Conservation (phyloP, 1,139 yeast species). For the Diutina scorzettiae region DNA sequence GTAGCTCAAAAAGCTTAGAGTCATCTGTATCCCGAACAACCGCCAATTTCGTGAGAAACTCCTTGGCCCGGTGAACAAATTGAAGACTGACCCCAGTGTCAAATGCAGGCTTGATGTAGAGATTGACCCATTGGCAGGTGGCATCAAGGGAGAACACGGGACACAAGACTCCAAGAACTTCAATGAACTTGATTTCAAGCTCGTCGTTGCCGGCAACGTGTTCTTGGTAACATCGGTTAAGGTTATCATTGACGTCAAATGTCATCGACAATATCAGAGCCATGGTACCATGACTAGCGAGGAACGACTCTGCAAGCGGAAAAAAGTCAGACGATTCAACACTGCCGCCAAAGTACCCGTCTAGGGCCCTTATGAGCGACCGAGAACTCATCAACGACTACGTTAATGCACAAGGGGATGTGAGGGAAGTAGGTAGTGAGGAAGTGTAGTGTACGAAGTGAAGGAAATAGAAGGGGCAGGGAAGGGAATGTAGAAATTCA, state of each 20-base stretch:
- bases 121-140: neutral
- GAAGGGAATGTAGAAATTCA: no score
- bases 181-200: neutral
- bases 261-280: neutral
- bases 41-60: neutral
- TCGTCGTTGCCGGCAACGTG: neutral
- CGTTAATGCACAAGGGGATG: no score
- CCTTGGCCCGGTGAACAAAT: neutral
- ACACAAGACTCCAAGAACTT: neutral
- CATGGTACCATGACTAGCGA: neutral
- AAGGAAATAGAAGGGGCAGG: no score
- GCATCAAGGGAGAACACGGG: constrained; percentile 1
- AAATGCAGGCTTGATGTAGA: neutral
- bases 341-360: neutral
- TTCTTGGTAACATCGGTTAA: neutral
- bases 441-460: no score
- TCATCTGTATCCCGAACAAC: neutral
- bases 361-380: constrained; percentile 1
- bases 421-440: no score
- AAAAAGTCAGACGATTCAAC: neutral
- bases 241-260: neutral
- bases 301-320: neutral
- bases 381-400: constrained; percentile 4
- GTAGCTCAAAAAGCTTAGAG: neutral
- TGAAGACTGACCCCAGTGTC: neutral